Percentiles rank a stretch among this genome's conserved stretches.
Conservation (phyloP, 1,139 yeast species). For the Sugiyamaella japonica region DNA sequence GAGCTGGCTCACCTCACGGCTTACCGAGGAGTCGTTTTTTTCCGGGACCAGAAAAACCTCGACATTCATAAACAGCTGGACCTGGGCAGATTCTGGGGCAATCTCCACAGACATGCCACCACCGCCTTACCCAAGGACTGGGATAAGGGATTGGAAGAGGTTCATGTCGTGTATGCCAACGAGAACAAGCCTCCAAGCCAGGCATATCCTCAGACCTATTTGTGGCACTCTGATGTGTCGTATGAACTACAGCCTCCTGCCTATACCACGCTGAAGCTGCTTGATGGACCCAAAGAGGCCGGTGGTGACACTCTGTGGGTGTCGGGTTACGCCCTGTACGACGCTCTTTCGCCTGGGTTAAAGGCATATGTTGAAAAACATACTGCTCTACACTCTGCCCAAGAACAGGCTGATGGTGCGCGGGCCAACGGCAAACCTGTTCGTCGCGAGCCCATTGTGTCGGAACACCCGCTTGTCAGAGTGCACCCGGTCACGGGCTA, state of each 20-base stretch:
- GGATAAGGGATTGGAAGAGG: slow-evolving; percentile 27
- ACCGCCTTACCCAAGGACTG: slow-evolving; percentile 62
- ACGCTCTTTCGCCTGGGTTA: slow-evolving; percentile 62
- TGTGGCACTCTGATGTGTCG: slow-evolving; percentile 70
- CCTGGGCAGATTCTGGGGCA: slow-evolving; percentile 66
- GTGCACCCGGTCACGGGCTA: slow-evolving; percentile 67
- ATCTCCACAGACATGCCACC: slow-evolving; percentile 71
- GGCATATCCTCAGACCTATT: slow-evolving; percentile 34
- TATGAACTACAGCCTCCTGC: slow-evolving; percentile 74
- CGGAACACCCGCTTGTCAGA: slow-evolving; percentile 66
- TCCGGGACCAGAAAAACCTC: slow-evolving; percentile 54
- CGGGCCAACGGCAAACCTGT: slow-evolving; percentile 57
- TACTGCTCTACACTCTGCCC: slow-evolving; percentile 66
- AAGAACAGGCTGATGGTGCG: slow-evolving; percentile 63
- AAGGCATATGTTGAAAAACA: slow-evolving; percentile 56
- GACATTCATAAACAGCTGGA: slow-evolving; percentile 53
- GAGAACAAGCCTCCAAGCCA: slow-evolving; percentile 35
- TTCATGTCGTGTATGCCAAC: slow-evolving; percentile 56
- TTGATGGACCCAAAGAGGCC: slow-evolving; percentile 58
- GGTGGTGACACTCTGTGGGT: slow-evolving; percentile 79
- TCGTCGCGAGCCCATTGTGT: slow-evolving; percentile 59
- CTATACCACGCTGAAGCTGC: slow-evolving; percentile 58
- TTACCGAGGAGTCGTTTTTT: slow-evolving; percentile 66
- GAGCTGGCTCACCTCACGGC: slow-evolving; percentile 66
- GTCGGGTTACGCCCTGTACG: slow-evolving; percentile 65